These are phyloP conservation scores for Trichocladium uniseriatum DNA, from an alignment of 495 filamentous ascomycete species.

Conservation along the genomic window DNA sequence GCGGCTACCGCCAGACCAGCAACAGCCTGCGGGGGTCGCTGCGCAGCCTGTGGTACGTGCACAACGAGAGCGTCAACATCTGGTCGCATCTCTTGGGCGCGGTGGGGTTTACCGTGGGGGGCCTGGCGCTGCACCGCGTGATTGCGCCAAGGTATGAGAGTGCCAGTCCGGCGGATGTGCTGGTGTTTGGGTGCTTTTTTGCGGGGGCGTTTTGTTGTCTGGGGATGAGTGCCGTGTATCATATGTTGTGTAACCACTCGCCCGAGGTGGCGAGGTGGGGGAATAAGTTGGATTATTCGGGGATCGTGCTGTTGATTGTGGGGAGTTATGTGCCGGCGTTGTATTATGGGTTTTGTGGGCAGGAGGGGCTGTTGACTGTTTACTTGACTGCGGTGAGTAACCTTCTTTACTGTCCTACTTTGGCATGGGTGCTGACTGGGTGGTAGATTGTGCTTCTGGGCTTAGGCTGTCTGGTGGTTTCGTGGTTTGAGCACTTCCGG, in stretches of 20 bases:
- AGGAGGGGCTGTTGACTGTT: constrained; percentile 47
- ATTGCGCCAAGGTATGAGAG: constrained; percentile 58
- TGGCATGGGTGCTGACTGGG: not conserved
- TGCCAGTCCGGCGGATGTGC: constrained; percentile 54
- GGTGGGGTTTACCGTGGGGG: constrained; percentile 36
- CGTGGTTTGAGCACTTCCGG: constrained; percentile 69
- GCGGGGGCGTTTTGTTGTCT: constrained; percentile 64
- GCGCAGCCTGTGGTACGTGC: constrained; percentile 28
- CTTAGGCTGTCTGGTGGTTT: constrained; percentile 62
- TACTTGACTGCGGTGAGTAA: constrained; percentile 66
- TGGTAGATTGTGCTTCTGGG: constrained; percentile 66
- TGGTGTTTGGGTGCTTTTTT: constrained; percentile 73
- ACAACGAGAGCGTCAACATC: constrained; percentile 95
- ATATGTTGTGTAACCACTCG: constrained; percentile 37
- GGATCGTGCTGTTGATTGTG: constrained; percentile 81
- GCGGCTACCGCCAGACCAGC: constrained; percentile 34
- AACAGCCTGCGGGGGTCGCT: constrained; percentile 32
- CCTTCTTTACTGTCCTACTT: not conserved
- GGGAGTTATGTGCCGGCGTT: constrained; percentile 80
- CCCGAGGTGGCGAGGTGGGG: constrained; percentile 36
- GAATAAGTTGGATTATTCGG: constrained; percentile 73
- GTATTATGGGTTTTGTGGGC: constrained; percentile 77
- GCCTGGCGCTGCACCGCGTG: constrained; percentile 23
- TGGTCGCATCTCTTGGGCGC: constrained; percentile 75
- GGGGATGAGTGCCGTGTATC: constrained; percentile 72